Conservation (phyloP, 768 basidiomycete genomes). For the Pleurotus giganteus region DNA sequence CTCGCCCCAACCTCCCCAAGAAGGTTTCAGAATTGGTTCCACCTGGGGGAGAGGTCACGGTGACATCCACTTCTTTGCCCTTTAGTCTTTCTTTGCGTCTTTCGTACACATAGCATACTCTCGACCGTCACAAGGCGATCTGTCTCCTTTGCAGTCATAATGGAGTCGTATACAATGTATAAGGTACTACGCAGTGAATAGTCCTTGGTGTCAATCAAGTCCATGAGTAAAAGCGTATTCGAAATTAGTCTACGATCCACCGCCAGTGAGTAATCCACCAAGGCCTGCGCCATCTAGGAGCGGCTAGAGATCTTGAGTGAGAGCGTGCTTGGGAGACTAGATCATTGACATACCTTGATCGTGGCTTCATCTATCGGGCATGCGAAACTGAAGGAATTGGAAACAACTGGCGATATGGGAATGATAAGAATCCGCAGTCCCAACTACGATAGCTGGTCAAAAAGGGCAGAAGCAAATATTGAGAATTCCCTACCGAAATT, state of each 20-base stretch:
- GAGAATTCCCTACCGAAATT: slow-evolving; percentile 48
- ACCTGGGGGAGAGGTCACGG: slow-evolving; percentile 75
- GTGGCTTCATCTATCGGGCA: slow-evolving; percentile 54
- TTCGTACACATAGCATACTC: slow-evolving; percentile 37
- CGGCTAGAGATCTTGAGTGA: neutral
- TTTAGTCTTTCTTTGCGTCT: slow-evolving; percentile 77
- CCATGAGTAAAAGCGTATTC: neutral
- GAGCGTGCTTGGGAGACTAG: neutral
- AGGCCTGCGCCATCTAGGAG: slow-evolving; percentile 9
- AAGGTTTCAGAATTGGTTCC: slow-evolving; percentile 78
- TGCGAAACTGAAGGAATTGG: slow-evolving; percentile 54
- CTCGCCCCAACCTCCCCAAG: slow-evolving; percentile 89
- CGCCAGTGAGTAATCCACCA: neutral
- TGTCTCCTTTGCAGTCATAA: neutral
- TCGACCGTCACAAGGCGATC: neutral
- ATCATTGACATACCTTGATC: slow-evolving; percentile 22
- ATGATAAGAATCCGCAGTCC: slow-evolving; percentile 64
- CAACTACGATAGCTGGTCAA: slow-evolving; percentile 37
- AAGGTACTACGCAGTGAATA: neutral
- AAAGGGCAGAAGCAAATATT: slow-evolving; percentile 1
- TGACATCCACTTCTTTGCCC: slow-evolving; percentile 87
- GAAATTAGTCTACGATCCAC: neutral
- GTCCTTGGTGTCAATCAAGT: neutral
- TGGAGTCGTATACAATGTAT: neutral
- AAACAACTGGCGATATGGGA: slow-evolving; percentile 64